Conservation (phyloP, 148 eudicot genomes). For the Fagopyrum homotropicum region DNA sequence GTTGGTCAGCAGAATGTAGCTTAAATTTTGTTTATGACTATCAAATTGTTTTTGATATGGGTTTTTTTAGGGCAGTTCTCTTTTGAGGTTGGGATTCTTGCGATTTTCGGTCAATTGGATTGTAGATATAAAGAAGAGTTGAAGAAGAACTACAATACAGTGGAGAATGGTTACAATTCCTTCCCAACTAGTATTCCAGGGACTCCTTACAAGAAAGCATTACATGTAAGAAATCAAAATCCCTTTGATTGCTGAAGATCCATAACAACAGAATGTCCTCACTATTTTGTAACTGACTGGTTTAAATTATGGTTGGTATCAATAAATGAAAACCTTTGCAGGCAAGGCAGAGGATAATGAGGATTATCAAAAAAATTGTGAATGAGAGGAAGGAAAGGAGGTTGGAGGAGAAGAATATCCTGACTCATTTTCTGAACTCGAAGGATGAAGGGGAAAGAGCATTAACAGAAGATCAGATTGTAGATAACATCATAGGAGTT, state of each 20-base stretch:
- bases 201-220: conserved; percentile 42
- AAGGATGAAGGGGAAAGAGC: conserved; percentile 24
- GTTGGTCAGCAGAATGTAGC: conserved; percentile 12
- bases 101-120: conserved; percentile 43
- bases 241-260: not conserved
- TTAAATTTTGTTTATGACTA: no score
- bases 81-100: conserved; percentile 45
- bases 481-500: conserved; percentile 54
- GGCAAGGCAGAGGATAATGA: conserved; percentile 35
- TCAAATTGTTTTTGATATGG: not conserved
- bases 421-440: conserved; percentile 28
- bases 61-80: conserved; percentile 24
- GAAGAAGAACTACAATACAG: conserved; percentile 32
- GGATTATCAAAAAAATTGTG: conserved; percentile 24
- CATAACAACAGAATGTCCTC: not conserved
- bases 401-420: conserved; percentile 23
- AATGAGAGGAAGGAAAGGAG: conserved; percentile 28
- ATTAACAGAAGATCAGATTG: conserved; percentile 32
- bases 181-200: conserved; percentile 37
- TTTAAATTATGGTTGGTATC: not conserved
- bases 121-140: conserved; percentile 30
- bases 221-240: conserved; percentile 22
- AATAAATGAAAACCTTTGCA: not conserved
- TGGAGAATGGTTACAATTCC: conserved; percentile 50
- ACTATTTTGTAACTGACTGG: not conserved